Evolutionary conservation across 768 basidiomycete genomes (phyloP).

Genomic region (Leccinum obscurum): DNA sequence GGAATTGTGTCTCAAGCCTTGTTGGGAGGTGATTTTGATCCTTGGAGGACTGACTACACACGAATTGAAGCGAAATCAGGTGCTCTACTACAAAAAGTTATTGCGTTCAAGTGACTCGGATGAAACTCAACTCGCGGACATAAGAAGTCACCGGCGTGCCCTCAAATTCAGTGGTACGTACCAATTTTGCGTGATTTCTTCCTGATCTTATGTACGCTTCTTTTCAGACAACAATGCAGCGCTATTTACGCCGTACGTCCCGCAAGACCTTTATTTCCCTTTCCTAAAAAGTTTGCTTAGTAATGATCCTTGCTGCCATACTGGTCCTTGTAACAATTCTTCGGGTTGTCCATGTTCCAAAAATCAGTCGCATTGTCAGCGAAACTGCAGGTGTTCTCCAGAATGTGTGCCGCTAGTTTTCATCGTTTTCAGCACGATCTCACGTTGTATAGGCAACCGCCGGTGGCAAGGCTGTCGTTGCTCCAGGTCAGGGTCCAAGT

Average conservation of each 20-base stretch:
- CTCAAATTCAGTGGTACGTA: constrained; percentile 24
- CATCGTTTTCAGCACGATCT: not conserved
- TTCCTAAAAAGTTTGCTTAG: constrained; percentile 27
- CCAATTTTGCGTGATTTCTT: not conserved
- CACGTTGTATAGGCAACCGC: constrained; percentile 43
- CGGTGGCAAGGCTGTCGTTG: constrained; percentile 62
- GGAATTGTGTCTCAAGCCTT: constrained; percentile 55
- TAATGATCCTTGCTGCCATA: constrained; percentile 53
- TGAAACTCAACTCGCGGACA: not conserved
- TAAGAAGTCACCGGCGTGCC: constrained; percentile 10
- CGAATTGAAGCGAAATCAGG: constrained; percentile 19
- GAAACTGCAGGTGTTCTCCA: constrained; percentile 51
- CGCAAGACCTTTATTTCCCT: not conserved
- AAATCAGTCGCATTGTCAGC: constrained; percentile 54
- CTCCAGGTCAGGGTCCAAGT: constrained; percentile 22
- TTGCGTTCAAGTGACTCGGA: constrained; percentile 6
- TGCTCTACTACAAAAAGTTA: constrained; percentile 22
- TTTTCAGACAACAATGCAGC: constrained; percentile 17
- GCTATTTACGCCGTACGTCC: constrained; percentile 29
- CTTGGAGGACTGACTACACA: not conserved
- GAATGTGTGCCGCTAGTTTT: constrained; percentile 42
- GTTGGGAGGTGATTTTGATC: constrained; percentile 48
- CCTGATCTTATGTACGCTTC: constrained; percentile 9
- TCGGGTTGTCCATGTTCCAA: constrained; percentile 49
- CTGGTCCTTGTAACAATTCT: constrained; percentile 50